Conservation (phyloP, 2,329 filamentous ascomycete genomes). For the Hypoxylon sp. region DNA sequence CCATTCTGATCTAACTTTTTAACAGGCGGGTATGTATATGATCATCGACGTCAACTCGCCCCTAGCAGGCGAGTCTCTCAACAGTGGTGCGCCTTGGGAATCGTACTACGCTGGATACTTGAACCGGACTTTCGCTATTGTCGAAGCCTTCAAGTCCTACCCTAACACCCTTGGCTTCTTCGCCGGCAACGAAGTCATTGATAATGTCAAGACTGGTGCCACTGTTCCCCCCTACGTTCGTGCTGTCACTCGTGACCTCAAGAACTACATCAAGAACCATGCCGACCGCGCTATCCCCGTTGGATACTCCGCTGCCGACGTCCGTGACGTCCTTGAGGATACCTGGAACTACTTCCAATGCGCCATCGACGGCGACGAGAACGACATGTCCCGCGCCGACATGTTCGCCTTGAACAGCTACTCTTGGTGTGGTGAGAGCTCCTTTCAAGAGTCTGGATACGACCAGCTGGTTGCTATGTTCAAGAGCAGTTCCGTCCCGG, state of each 20-base stretch:
- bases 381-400: slow-evolving; percentile 76
- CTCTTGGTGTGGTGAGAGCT: slow-evolving; percentile 79
- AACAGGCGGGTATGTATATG: slow-evolving; percentile 74
- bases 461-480: slow-evolving; percentile 76
- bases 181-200: slow-evolving; percentile 84
- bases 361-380: slow-evolving; percentile 66
- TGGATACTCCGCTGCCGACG: slow-evolving; percentile 86
- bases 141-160: slow-evolving; percentile 77
- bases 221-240: slow-evolving; percentile 78
- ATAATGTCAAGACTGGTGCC: slow-evolving; percentile 72
- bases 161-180: slow-evolving; percentile 81
- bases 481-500: slow-evolving; percentile 74
- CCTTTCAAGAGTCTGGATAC: slow-evolving; percentile 74
- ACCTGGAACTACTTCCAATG: slow-evolving; percentile 84
- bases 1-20: slow-evolving; percentile 16
- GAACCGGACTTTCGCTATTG: slow-evolving; percentile 76
- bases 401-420: slow-evolving; percentile 85
- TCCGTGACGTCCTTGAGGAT: slow-evolving; percentile 79
- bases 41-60: slow-evolving; percentile 78
- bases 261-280: slow-evolving; percentile 83
- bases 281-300: slow-evolving; percentile 78
- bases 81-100: slow-evolving; percentile 69
- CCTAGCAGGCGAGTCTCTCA: slow-evolving; percentile 70
- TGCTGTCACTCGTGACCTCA: slow-evolving; percentile 84
- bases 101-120: slow-evolving; percentile 73